Conservation (phyloP, 1,284 basidiomycete genomes). For the Termitomyces sp. region DNA sequence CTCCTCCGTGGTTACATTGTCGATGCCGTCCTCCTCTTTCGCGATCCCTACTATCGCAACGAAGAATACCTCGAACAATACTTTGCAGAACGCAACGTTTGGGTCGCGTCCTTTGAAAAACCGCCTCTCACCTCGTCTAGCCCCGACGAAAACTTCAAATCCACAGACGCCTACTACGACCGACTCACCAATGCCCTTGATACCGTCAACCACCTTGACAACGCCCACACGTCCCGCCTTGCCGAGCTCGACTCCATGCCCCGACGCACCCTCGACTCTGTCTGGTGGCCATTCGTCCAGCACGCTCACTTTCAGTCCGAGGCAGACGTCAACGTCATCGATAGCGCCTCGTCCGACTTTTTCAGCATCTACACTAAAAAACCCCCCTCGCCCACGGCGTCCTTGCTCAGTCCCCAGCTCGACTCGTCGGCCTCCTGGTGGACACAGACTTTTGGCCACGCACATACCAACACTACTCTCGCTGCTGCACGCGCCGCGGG, state of each 20-base stretch:
- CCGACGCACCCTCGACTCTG: conserved; percentile 64
- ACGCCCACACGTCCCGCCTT: conserved; percentile 59
- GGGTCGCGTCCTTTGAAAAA: conserved; percentile 49
- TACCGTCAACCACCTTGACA: conserved; percentile 60
- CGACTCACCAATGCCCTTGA: conserved; percentile 28
- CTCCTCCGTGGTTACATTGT: conserved; percentile 86
- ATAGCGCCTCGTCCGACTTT: conserved; percentile 86
- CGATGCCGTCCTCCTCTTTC: conserved; percentile 84
- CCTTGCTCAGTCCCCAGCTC: conserved; percentile 67
- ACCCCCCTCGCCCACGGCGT: conserved; percentile 20
- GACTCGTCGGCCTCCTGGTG: conserved; percentile 98
- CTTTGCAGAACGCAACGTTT: conserved; percentile 70
- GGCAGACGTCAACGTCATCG: conserved; percentile 83
- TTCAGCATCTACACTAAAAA: conserved; percentile 62
- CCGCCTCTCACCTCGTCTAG: conserved; percentile 53
- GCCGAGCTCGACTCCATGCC: conserved; percentile 76
- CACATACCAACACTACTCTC: conserved; percentile 69
- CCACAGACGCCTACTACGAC: conserved; percentile 72
- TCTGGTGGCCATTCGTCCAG: conserved; percentile 99
- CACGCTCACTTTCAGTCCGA: conserved; percentile 70
- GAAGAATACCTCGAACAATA: conserved; percentile 78
- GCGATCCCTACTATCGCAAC: conserved; percentile 85
- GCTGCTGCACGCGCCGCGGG: conserved; percentile 90
- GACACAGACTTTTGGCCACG: conserved; percentile 93
- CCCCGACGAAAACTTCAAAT: conserved; percentile 41